Conservation (phyloP, 208 protist species). For the Leishmania turanica region DNA sequence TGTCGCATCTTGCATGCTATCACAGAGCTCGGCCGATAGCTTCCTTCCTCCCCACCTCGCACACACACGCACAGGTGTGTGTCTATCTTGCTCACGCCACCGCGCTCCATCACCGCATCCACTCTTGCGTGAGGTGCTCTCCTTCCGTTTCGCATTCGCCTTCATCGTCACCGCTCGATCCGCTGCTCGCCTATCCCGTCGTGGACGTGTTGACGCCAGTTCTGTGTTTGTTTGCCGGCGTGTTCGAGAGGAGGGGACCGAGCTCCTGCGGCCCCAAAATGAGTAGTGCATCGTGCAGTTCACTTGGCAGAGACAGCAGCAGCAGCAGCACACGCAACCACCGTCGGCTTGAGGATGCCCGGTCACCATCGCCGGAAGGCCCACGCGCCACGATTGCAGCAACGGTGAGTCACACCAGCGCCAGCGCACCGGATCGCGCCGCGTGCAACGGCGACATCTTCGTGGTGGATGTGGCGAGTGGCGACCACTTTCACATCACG, state of each 20-base stretch:
- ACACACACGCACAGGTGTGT: not conserved
- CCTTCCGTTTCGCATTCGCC: not conserved
- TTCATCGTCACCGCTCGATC: not conserved
- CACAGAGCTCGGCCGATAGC: not conserved
- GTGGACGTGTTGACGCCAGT: not conserved
- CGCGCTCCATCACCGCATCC: not conserved
- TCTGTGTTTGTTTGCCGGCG: not conserved
- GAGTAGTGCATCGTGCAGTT: not conserved
- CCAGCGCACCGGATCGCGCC: not conserved
- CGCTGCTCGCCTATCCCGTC: not conserved
- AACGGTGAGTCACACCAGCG: not conserved
- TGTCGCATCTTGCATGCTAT: not conserved
- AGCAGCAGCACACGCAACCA: not conserved
- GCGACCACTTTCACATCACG: conserved; percentile 22
- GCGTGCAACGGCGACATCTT: conserved; percentile 18
- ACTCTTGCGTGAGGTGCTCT: not conserved
- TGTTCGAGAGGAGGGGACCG: not conserved
- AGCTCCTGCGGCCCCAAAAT: not conserved
- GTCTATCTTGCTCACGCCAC: not conserved
- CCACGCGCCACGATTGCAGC: not conserved
- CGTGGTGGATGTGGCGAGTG: conserved; percentile 13
- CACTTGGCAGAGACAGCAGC: not conserved
- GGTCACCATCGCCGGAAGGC: not conserved
- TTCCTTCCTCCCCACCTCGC: not conserved
- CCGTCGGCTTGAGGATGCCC: not conserved